Evolutionary conservation across 2,329 filamentous ascomycete species (phyloP), one percentile per base, ranked within the genome.

Genomic region (Aphanocladium album): DNA sequence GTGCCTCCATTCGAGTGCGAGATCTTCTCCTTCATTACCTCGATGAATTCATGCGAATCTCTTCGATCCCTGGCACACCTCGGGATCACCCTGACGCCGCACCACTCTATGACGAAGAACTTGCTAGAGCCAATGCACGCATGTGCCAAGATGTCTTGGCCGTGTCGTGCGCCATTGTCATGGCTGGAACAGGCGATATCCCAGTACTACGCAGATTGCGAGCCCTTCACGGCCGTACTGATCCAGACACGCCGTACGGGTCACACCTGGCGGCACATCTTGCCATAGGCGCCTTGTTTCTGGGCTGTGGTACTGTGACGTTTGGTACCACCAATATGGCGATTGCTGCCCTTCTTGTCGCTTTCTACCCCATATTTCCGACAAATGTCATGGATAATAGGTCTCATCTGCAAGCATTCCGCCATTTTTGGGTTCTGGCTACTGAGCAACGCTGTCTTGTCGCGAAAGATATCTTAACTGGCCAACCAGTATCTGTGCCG

Each of bases 371-470:
- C 0, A 82, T 97, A 21, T 97, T 96, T 71, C 95, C 95, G 0
- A 89, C 85, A 11, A 89, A 86, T 33, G 90, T 98, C 2, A 89
- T 96, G 68, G 95, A 99, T 76, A 98, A 98, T 70, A 89, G 90
- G 65, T 92, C 91, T 12, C 95, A 99, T 69, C 81, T 99, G 6
- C 95, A 99, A 77, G 95, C 96, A 3, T 95, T 99, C 77, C 87
- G 96, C 5, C 93, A 99, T 74, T 90, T 99, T 70, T 99, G 95
- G 95, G 93, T 96, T 12, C 81, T 99, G 3, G 95, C 95, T 1
- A 89, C 90, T 0, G 95, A 99, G 69, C 86, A 91, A 11, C 85
- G 96, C 56, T 98, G 93, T 70, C 83, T 99, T 0, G 85, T 99
- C 1, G 85, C 91, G 19, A 90, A 93, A 63, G 95, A 99, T 67